A percentile compares a stretch with the other conserved stretches of the same genome.
phyloP scores from a whole-genome alignment of 805 yeast genomes.

The Saturnispora hagleri region DNA sequence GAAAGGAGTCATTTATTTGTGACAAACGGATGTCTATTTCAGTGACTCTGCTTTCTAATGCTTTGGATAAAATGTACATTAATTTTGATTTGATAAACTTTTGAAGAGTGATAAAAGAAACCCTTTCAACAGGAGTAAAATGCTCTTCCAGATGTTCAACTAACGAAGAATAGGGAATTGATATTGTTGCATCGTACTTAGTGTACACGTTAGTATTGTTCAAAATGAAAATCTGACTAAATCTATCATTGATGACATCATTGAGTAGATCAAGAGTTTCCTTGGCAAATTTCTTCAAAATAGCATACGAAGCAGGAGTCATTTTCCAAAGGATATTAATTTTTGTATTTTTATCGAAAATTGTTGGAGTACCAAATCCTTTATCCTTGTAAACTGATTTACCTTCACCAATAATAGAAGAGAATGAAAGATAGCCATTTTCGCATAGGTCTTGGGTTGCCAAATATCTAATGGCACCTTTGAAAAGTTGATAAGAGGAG shows the following conservation, averaged over 20 bases:
- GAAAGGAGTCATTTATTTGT: constrained; percentile 23
- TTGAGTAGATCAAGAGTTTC: constrained; percentile 61
- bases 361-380: constrained; percentile 66
- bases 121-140: constrained; percentile 64
- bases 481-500: constrained; percentile 88
- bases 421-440: constrained; percentile 59
- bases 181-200: constrained; percentile 57
- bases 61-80: constrained; percentile 46
- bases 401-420: constrained; percentile 42
- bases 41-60: constrained; percentile 42
- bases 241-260: constrained; percentile 78
- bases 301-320: constrained; percentile 55
- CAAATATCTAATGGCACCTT: constrained; percentile 73
- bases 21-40: constrained; percentile 28
- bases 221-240: constrained; percentile 64
- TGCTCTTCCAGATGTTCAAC: constrained; percentile 30
- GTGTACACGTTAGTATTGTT: constrained; percentile 44
- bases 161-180: constrained; percentile 38
- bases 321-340: constrained; percentile 77
- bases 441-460: constrained; percentile 67
- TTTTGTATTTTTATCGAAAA: constrained; percentile 68
- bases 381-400: constrained; percentile 35
- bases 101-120: constrained; percentile 61
- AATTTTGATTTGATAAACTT: constrained; percentile 54
- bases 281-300: constrained; percentile 55